Percentiles rank a stretch among this genome's conserved stretches.
Conservation (phyloP, 1,284 basidiomycete species). For the Melampsora americana region DNA sequence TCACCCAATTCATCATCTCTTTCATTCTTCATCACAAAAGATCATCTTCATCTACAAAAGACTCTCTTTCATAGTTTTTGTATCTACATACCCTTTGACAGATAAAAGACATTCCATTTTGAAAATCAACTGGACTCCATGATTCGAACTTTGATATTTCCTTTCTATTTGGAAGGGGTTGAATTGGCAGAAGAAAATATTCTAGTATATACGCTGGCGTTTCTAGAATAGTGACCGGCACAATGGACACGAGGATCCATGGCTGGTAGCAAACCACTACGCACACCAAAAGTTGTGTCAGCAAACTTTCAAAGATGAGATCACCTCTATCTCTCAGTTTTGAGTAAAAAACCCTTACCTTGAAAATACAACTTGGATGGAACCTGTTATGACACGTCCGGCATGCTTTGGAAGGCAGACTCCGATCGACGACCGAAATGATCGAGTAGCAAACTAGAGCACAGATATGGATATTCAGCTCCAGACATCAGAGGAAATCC, state of each 20-base stretch:
- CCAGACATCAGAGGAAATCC: neutral
- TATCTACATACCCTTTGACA: too few species aligned
- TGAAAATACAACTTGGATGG: slow-evolving; percentile 87
- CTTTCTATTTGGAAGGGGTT: too few species aligned
- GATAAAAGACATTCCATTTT: too few species aligned
- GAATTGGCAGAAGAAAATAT: too few species aligned
- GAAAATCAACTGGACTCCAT: too few species aligned
- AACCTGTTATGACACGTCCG: slow-evolving; percentile 75
- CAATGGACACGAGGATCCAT: slow-evolving; percentile 83
- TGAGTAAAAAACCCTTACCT: slow-evolving; percentile 58
- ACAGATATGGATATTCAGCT: neutral
- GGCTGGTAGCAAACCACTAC: slow-evolving; percentile 82
- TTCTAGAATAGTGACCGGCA: slow-evolving; percentile 64
- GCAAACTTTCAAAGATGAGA: neutral
- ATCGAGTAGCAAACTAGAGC: slow-evolving; percentile 63
- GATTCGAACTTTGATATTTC: too few species aligned
- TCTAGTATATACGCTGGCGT: too few species aligned
- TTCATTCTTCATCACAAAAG: too few species aligned
- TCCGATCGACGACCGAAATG: slow-evolving; percentile 84
- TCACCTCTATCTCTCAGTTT: neutral
- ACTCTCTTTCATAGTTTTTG: too few species aligned
- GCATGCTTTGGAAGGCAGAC: slow-evolving; percentile 85
- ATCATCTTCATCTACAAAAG: too few species aligned
- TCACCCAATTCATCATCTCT: too few species aligned
- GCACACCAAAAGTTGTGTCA: slow-evolving; percentile 22